phyloP scores from a whole-genome alignment of 2,329 filamentous ascomycete genomes.

The Beauveria brongniartii region DNA sequence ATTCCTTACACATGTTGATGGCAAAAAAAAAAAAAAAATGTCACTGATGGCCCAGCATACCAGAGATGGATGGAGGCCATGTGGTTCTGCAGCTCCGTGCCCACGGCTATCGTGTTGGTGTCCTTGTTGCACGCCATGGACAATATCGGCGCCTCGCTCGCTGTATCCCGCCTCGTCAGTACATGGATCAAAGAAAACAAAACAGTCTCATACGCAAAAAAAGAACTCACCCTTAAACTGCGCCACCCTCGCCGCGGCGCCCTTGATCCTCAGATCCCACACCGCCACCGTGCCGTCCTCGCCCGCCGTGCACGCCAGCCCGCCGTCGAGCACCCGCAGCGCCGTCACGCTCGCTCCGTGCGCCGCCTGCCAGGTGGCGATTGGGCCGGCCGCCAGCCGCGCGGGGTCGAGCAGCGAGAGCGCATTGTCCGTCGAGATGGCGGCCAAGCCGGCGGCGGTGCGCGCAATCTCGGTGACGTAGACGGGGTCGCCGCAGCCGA shows the following conservation, averaged over 20 bases:
- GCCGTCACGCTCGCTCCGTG: constrained; percentile 55
- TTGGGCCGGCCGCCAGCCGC: constrained; percentile 43
- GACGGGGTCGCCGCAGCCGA: constrained; percentile 27
- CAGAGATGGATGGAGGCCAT: constrained; percentile 54
- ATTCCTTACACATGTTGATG: not conserved
- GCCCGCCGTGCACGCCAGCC: constrained; percentile 59
- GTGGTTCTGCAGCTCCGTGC: constrained; percentile 63
- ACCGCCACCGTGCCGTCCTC: constrained; percentile 60
- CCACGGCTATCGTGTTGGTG: constrained; percentile 57
- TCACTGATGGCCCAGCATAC: constrained; percentile 26
- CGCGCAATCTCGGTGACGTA: constrained; percentile 53
- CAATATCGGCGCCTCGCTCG: constrained; percentile 45
- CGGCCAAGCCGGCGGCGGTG: constrained; percentile 44
- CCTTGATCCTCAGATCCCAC: constrained; percentile 53
- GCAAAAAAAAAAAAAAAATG: no score
- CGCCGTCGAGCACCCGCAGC: constrained; percentile 44
- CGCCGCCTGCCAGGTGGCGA: constrained; percentile 39
- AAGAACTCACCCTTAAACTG: constrained; percentile 35
- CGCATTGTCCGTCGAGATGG: constrained; percentile 63
- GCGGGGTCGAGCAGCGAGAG: constrained; percentile 56
- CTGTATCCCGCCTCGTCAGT: constrained; percentile 23
- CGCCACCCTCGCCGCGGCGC: constrained; percentile 30
- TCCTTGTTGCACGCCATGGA: constrained; percentile 54
- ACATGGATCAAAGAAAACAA: not conserved
- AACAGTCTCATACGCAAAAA: no score